These are phyloP conservation scores for Ambrosiella cleistominuta DNA, from an alignment of 2,329 filamentous ascomycete genomes.

Conservation along the genomic window DNA sequence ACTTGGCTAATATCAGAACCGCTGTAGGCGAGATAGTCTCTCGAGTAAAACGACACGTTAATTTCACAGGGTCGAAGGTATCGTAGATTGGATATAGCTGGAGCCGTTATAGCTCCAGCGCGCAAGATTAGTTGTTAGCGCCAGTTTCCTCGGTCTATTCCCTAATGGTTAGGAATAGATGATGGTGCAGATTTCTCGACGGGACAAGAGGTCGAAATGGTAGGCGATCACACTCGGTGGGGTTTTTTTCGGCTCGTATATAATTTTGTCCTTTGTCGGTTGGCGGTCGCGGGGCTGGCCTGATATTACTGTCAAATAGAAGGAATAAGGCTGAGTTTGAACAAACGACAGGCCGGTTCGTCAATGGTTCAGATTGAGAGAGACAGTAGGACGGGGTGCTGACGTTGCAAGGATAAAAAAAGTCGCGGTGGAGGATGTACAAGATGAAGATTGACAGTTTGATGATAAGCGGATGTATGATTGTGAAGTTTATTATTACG, in stretches of 20 bases:
- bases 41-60: not conserved
- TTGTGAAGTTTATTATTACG: too few species aligned
- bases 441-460: not conserved
- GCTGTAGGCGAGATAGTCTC: not conserved
- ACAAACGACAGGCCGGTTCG: not conserved
- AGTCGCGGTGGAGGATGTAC: not conserved
- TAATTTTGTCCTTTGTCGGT: not conserved
- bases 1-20: not conserved
- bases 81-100: slow-evolving; percentile 1
- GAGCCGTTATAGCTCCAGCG: slow-evolving; percentile 11
- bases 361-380: not conserved
- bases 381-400: not conserved
- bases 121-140: slow-evolving; percentile 5
- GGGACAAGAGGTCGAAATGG: too few species aligned
- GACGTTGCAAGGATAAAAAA: not conserved
- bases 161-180: not conserved
- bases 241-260: not conserved
- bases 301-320: not conserved
- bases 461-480: too few species aligned
- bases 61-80: not conserved
- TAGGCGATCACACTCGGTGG: not conserved
- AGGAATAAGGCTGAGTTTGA: not conserved
- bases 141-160: slow-evolving; percentile 6
- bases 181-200: not conserved
- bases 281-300: not conserved